These are phyloP conservation scores for Annulohypoxylon nitens DNA, from an alignment of 495 filamentous ascomycete species.

Conservation along the genomic window DNA sequence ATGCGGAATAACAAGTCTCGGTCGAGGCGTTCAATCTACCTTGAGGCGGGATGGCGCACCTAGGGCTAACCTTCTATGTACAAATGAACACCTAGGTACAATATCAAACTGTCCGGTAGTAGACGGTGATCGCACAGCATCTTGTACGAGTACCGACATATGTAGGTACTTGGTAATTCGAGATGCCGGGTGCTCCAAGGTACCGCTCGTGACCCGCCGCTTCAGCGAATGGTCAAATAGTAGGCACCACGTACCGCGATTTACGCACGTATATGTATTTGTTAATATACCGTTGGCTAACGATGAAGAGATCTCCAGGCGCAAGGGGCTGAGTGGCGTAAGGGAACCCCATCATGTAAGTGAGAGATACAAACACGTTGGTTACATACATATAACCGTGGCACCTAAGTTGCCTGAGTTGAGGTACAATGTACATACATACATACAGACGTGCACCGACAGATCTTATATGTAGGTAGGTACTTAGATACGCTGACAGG, in stretches of 20 bases:
- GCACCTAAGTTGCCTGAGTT: not conserved
- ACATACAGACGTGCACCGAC: not conserved
- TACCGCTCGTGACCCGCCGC: not conserved
- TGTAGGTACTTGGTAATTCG: not conserved
- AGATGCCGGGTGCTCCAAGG: not conserved
- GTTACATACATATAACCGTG: conserved; percentile 2
- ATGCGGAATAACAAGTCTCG: not conserved
- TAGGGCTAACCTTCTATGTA: not conserved
- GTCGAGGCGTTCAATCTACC: not conserved
- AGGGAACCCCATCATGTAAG: conserved; percentile 5
- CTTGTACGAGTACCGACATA: conserved; percentile 2
- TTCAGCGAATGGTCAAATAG: not conserved
- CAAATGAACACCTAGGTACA: not conserved
- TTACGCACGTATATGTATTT: not conserved
- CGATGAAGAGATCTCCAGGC: conserved; percentile 3
- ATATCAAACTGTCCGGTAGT: not conserved
- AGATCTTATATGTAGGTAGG: not conserved
- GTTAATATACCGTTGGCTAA: not conserved
- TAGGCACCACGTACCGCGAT: not conserved
- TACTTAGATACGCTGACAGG: not conserved
- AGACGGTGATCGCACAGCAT: conserved; percentile 3
- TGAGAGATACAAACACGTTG: conserved; percentile 10
- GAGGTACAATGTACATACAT: not conserved
- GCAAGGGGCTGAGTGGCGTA: conserved; percentile 2
- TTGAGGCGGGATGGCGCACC: conserved; percentile 3